A percentile compares a stretch with the other conserved stretches of the same genome.
phyloP scores from a whole-genome alignment of 2,329 filamentous ascomycete genomes.

The Stagonosporopsis chrysanthemi region DNA sequence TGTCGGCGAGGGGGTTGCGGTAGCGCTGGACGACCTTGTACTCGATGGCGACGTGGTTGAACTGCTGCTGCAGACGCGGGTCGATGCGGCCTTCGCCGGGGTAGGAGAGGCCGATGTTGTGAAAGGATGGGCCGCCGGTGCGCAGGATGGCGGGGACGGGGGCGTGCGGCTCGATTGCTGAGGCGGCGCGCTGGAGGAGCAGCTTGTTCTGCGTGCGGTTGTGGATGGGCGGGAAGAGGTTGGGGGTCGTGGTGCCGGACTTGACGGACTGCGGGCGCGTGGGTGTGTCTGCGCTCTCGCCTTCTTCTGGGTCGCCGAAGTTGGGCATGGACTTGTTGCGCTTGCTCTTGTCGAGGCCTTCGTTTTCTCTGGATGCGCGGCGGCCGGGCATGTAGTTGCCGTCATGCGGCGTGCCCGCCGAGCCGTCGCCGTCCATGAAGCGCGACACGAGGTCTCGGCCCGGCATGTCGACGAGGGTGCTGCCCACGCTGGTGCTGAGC shows the following conservation, averaged over 20 bases:
- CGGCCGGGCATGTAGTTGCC: conserved; percentile 48
- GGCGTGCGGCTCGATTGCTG: conserved; percentile 70
- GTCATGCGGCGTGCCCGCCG: conserved; percentile 51
- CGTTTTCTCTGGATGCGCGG: conserved; percentile 26
- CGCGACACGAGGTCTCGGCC: conserved; percentile 54
- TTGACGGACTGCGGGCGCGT: conserved; percentile 37
- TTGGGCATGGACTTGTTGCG: conserved; percentile 51
- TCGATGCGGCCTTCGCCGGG: conserved; percentile 57
- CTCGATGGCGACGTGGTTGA: conserved; percentile 75
- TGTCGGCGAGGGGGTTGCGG: conserved; percentile 73
- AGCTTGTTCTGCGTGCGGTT: conserved; percentile 79
- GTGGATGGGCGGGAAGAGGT: conserved; percentile 47
- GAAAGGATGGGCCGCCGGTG: conserved; percentile 43
- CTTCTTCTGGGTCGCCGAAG: conserved; percentile 33
- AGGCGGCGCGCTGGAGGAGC: conserved; percentile 76
- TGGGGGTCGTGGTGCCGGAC: conserved; percentile 51
- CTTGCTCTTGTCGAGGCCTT: conserved; percentile 40
- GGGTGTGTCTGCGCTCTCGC: conserved; percentile 35
- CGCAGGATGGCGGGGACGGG: conserved; percentile 51
- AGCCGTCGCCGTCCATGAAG: conserved; percentile 54
- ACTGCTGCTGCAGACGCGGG: conserved; percentile 68
- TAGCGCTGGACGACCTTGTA: conserved; percentile 77
- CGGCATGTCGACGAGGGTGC: conserved; percentile 51
- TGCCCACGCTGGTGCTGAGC: conserved; percentile 48
- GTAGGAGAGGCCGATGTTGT: conserved; percentile 40